Conservation (phyloP, 495 filamentous ascomycete genomes). For the Hyaloscypha hepaticicola region DNA sequence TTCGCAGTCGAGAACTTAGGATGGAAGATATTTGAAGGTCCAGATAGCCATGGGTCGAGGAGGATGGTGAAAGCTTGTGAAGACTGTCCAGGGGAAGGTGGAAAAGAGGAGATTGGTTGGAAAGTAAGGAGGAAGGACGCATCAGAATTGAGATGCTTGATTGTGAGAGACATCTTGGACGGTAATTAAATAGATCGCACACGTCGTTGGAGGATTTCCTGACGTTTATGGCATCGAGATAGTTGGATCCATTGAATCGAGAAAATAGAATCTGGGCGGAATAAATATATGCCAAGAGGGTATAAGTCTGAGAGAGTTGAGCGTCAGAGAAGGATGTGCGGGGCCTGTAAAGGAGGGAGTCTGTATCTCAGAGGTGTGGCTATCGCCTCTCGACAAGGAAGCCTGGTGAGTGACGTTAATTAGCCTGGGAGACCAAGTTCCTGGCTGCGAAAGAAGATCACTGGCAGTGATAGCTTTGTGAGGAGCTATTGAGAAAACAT, state of each 20-base stretch:
- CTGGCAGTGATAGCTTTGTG: not conserved
- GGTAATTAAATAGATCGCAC: not conserved
- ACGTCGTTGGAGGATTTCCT: not conserved
- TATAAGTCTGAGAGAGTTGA: no score
- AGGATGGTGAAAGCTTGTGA: slow-evolving; percentile 54
- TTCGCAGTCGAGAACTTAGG: slow-evolving; percentile 58
- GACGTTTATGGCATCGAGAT: not conserved
- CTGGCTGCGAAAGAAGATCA: not conserved
- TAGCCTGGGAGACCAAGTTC: not conserved
- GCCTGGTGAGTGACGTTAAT: no score
- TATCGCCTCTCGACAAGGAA: no score
- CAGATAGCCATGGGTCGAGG: slow-evolving; percentile 70
- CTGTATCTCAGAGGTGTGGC: no score
- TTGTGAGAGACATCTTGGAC: slow-evolving; percentile 57
- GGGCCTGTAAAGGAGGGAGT: no score
- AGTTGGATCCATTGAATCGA: not conserved
- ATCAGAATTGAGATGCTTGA: slow-evolving; percentile 69
- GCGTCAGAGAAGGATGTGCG: not conserved
- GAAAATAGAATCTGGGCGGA: not conserved
- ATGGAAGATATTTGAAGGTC: slow-evolving; percentile 58
- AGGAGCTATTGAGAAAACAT: not conserved
- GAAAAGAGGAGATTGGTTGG: slow-evolving; percentile 45
- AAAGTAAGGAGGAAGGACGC: slow-evolving; percentile 69
- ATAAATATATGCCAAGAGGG: not conserved
- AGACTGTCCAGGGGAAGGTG: slow-evolving; percentile 33